Conservation (phyloP, 495 filamentous ascomycete genomes). For the Umbilicaria muhlenbergii region DNA sequence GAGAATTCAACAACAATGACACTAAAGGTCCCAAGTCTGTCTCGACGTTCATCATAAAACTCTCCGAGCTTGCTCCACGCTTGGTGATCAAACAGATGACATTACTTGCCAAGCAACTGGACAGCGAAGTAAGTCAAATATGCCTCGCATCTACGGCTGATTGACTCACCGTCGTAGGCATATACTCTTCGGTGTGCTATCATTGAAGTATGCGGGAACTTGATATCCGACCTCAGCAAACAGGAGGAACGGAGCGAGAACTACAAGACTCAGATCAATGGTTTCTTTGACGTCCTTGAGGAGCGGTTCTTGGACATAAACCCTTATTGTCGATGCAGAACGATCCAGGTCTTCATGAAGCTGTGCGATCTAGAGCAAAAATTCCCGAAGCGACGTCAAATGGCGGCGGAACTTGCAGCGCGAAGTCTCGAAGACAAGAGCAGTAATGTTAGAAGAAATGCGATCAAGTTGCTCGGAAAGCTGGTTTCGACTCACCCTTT, state of each 20-base stretch:
- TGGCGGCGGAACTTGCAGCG: constrained; percentile 68
- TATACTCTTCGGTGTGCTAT: constrained; percentile 87
- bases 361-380: constrained; percentile 88
- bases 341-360: constrained; percentile 84
- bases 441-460: constrained; percentile 89
- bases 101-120: constrained; percentile 77
- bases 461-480: constrained; percentile 78
- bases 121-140: constrained; percentile 57
- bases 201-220: constrained; percentile 97
- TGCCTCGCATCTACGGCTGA: not conserved
- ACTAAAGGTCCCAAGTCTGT: constrained; percentile 90
- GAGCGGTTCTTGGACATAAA: constrained; percentile 94
- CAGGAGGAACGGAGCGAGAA: constrained; percentile 82
- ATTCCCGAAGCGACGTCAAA: constrained; percentile 81
- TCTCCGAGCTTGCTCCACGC: constrained; percentile 89
- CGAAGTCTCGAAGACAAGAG: constrained; percentile 93
- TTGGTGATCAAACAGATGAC: constrained; percentile 97
- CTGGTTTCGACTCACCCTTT: constrained; percentile 91
- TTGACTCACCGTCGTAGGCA: constrained; percentile 37
- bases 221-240: constrained; percentile 78
- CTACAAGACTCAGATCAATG: constrained; percentile 83
- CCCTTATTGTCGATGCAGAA: constrained; percentile 84
- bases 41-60: constrained; percentile 85
- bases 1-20: constrained; percentile 95
- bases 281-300: constrained; percentile 92